Evolutionary conservation across 805 yeast species (phyloP).

Genomic region (Candida xyloterini): DNA sequence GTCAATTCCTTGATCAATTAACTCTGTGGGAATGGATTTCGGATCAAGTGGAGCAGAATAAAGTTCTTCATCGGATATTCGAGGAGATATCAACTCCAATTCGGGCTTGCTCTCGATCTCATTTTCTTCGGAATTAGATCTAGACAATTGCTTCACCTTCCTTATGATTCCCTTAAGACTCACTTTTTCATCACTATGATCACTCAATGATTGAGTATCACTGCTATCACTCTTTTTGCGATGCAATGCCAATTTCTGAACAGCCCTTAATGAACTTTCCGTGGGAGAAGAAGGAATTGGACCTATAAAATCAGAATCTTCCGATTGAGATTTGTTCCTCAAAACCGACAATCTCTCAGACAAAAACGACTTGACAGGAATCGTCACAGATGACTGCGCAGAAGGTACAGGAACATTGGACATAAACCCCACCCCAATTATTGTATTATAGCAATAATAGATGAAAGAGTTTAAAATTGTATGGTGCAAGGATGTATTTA

Average conservation of each 20-base stretch:
- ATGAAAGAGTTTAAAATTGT: not conserved
- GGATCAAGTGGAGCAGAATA: conserved; percentile 23
- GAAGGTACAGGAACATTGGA: conserved; percentile 3
- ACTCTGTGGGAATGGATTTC: conserved; percentile 41
- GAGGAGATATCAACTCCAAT: not conserved
- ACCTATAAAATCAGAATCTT: not conserved
- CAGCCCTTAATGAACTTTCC: not conserved
- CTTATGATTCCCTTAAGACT: conserved; percentile 9
- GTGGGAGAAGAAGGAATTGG: conserved; percentile 3
- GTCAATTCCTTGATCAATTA: conserved; percentile 56
- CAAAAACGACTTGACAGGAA: conserved; percentile 7
- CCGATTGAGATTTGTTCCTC: conserved; percentile 9
- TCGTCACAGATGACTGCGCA: not conserved
- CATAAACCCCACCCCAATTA: not conserved
- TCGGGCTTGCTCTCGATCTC: conserved; percentile 4
- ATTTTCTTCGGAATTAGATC: conserved; percentile 19
- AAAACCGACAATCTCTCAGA: conserved; percentile 9
- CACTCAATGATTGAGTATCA: conserved; percentile 12
- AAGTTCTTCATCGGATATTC: conserved; percentile 10
- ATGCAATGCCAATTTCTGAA: conserved; percentile 1
- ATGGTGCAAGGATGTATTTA: conserved; percentile 4
- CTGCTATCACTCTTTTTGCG: conserved; percentile 11
- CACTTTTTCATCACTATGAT: conserved; percentile 12
- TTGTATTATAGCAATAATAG: not conserved
- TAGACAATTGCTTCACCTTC: conserved; percentile 15